Evolutionary conservation across 2,329 filamentous ascomycete species (phyloP), one percentile per base, ranked within the genome.

Genomic region (Talaromyces islandicus): DNA sequence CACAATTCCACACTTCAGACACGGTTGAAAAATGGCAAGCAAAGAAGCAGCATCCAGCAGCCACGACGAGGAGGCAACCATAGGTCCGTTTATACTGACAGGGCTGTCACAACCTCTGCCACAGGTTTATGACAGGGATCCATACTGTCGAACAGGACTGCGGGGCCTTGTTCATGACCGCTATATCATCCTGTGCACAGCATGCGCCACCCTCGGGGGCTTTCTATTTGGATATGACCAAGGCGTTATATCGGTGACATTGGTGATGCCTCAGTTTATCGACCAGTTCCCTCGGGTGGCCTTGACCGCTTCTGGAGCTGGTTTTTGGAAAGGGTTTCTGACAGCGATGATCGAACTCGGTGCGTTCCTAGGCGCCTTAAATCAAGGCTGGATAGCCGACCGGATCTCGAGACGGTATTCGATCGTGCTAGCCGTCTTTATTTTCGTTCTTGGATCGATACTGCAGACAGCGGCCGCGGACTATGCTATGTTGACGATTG

Each of bases 291-390:
- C 77, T 11, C 72, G 74, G 14, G 75, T 81, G 3, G 73, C 75
- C 0, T 71, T 73, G 19, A 69, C 68, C 7, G 72, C 75, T 10
- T 65, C 69, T 7, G 73, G 73, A 6, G 69, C 72, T 6, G 73
- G 74, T 0, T 77, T 77, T 61, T 75, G 71, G 68, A 77, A 77
- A 61, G 75, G 75, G n/a, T 60, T 77, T 63, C 72, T 83, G 72
- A 83, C 81, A 9, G 81, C 81, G 3, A 83, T 83, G 80, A 78
- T 84, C 55, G 80, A 83, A 62, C 64, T 83, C 21, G 81, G 81
- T n/a, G 81, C 81, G 9, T 69, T 82, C 19, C 55, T 77, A 3
- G 75, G 78, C 56, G 77, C 78, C 3, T 58, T 80, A 21, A 79
- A 78, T 41, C 75, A 78, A 60, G 78, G 78, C 4, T 83, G 77